phyloP scores from a whole-genome alignment of 768 basidiomycete species.

The Dioszegia crocea region DNA sequence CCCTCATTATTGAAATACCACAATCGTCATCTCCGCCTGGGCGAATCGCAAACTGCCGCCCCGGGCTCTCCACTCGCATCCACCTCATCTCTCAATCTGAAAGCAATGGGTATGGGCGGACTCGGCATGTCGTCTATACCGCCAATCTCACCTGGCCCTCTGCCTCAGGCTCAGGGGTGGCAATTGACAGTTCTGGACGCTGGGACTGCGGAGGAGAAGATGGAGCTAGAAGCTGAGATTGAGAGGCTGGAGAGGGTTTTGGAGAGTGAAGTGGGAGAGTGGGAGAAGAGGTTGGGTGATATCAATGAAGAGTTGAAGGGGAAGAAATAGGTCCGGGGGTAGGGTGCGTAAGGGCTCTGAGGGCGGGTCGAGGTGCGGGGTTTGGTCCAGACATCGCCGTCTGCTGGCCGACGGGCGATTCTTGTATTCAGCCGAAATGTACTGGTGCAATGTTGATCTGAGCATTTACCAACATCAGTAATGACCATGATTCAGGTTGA shows the following conservation, averaged over 20 bases:
- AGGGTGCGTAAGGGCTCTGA: too few species aligned
- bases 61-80: conserved; percentile 16
- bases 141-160: conserved; percentile 24
- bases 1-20: conserved; percentile 87
- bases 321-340: conserved; percentile 5
- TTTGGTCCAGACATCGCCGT: too few species aligned
- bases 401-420: too few species aligned
- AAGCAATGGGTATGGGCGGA: conserved; percentile 3
- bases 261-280: conserved; percentile 61
- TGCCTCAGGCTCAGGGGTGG: conserved; percentile 26
- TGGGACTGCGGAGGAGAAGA: conserved; percentile 33
- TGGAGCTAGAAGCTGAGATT: conserved; percentile 75
- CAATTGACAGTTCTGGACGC: conserved; percentile 33
- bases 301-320: conserved; percentile 58
- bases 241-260: conserved; percentile 62
- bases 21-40: conserved; percentile 72
- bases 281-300: conserved; percentile 68
- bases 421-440: too few species aligned
- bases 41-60: conserved; percentile 52
- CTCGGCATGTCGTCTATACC: background rate
- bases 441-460: too few species aligned
- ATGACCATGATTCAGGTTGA: too few species aligned
- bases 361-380: too few species aligned
- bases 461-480: too few species aligned
- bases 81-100: conserved; percentile 15